phyloP scores from a whole-genome alignment of 2,329 filamentous ascomycete species.

The Exophiala sp. region DNA sequence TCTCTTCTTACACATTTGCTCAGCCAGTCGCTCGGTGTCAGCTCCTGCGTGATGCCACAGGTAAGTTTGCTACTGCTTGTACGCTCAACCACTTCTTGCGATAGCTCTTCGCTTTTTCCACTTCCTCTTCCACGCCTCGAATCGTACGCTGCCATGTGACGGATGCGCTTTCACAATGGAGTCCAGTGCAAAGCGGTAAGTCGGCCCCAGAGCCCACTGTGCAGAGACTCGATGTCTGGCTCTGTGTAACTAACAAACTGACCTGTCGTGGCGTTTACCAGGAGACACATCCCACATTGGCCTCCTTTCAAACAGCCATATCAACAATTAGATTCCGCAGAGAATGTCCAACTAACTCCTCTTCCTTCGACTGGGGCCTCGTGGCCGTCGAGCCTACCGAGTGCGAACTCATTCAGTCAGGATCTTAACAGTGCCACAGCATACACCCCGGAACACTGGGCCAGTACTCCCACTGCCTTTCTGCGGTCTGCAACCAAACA shows the following conservation, averaged over 20 bases:
- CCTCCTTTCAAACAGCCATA: constrained; percentile 26
- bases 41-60: background rate
- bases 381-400: constrained; percentile 14
- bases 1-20: background rate
- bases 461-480: constrained; percentile 15
- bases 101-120: background rate
- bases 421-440: constrained; percentile 18
- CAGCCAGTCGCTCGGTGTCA: background rate
- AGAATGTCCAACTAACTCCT: constrained; percentile 23
- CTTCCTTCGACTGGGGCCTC: constrained; percentile 15
- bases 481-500: constrained; percentile 11
- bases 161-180: constrained; percentile 9
- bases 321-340: constrained; percentile 22
- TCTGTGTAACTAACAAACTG: constrained; percentile 6
- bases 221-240: no score
- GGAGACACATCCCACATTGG: constrained; percentile 22
- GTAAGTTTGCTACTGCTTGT: constrained; percentile 2
- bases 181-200: constrained; percentile 20
- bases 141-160: constrained; percentile 9
- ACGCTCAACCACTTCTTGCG: background rate
- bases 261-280: background rate
- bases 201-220: background rate
- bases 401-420: constrained; percentile 22
- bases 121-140: background rate
- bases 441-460: constrained; percentile 21